Conservation (phyloP, 2,329 filamentous ascomycete genomes). For the Trichophyton equinum region DNA sequence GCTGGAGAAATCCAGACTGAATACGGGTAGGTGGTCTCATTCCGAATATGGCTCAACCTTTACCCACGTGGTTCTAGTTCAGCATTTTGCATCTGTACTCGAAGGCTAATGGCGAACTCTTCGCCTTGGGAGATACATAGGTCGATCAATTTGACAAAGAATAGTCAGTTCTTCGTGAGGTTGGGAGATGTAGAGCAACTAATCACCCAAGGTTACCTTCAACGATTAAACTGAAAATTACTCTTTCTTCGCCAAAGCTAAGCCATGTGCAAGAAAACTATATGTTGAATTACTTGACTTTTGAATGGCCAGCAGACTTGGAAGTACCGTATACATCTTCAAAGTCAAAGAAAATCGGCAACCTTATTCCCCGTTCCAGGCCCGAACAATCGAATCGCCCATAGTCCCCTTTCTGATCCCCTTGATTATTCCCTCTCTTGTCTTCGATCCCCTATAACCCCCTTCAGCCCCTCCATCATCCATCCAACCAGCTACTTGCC, state of each 20-base stretch:
- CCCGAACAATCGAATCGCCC: background rate
- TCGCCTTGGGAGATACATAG: slow-evolving; percentile 35
- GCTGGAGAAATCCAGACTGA: slow-evolving; percentile 98
- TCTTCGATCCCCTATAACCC: background rate
- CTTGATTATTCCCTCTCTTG: background rate
- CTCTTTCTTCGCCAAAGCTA: background rate
- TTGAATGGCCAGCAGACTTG: background rate
- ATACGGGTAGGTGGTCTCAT: slow-evolving; percentile 61
- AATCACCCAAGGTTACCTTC: slow-evolving; percentile 88
- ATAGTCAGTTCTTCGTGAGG: slow-evolving; percentile 94
- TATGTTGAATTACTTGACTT: background rate
- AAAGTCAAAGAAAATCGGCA: background rate
- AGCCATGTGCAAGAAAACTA: slow-evolving; percentile 1
- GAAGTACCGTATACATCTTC: background rate
- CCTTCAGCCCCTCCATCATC: background rate
- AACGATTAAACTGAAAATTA: slow-evolving; percentile 60
- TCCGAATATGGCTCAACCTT: background rate
- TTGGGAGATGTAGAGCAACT: slow-evolving; percentile 91
- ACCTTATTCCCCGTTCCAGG: background rate
- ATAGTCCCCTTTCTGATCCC: background rate
- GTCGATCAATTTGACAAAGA: slow-evolving; percentile 90
- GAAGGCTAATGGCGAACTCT: background rate
- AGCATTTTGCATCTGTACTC: background rate
- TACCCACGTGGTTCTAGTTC: background rate
- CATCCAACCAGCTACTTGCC: background rate